Percentiles rank a stretch among this genome's conserved stretches.
Conservation (phyloP, 2,329 filamentous ascomycete genomes). For the Parascedosporium putredinis region DNA sequence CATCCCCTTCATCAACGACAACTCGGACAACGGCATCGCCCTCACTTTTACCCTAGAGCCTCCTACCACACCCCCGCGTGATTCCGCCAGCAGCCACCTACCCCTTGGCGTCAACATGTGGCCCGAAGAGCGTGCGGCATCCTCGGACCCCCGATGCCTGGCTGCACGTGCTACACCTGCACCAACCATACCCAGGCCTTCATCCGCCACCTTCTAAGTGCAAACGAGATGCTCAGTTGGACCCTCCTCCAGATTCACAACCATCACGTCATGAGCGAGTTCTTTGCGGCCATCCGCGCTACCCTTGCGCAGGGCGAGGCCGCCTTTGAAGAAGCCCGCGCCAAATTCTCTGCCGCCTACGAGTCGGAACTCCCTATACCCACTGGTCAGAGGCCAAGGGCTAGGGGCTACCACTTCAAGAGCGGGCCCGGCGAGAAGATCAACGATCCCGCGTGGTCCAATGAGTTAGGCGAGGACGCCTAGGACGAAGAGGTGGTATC, state of each 20-base stretch:
- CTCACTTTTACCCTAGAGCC: conserved; percentile 67
- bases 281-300: conserved; percentile 61
- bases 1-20: conserved; percentile 60
- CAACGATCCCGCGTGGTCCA: conserved; percentile 58
- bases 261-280: conserved; percentile 57
- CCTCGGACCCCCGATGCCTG: conserved; percentile 51
- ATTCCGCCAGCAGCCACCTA: conserved; percentile 6
- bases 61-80: conserved; percentile 9
- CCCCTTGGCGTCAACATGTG: conserved; percentile 75
- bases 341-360: conserved; percentile 44
- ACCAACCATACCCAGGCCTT: conserved; percentile 75
- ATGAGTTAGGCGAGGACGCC: too few species aligned
- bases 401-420: conserved; percentile 75
- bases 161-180: conserved; percentile 77
- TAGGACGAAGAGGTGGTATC: too few species aligned
- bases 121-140: conserved; percentile 47
- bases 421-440: conserved; percentile 55
- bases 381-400: conserved; percentile 67
- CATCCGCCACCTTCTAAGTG: conserved; percentile 73
- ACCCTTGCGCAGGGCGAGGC: conserved; percentile 47
- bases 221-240: conserved; percentile 97
- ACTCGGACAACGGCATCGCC: conserved; percentile 78
- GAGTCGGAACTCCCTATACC: conserved; percentile 60
- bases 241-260: conserved; percentile 89
- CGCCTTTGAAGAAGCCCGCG: conserved; percentile 45